Conservation (phyloP, 176 grass and related monocot genomes). For the Oryza glumipatula region DNA sequence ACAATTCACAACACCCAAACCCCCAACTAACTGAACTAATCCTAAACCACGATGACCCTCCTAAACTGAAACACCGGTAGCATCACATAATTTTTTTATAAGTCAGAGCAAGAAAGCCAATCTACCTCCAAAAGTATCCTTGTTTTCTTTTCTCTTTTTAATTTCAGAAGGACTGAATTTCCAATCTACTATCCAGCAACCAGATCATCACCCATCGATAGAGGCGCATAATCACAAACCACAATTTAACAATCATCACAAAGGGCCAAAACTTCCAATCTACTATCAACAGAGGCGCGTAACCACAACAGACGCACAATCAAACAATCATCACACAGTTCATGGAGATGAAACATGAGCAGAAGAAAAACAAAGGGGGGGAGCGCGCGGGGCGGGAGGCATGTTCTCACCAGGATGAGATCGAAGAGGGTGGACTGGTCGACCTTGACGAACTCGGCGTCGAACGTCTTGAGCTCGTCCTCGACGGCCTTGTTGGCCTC, state of each 20-base stretch:
- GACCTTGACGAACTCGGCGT: constrained; percentile 62
- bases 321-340: background rate
- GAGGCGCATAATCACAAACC: no score
- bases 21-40: background rate
- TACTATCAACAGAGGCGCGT: background rate
- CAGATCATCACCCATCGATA: no score
- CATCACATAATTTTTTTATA: background rate
- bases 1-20: background rate
- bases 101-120: background rate
- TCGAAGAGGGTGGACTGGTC: constrained; percentile 59
- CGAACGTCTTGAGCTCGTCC: constrained; percentile 47
- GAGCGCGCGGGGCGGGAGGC: no score
- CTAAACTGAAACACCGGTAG: background rate
- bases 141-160: background rate
- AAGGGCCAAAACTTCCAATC: background rate
- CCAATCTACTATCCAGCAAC: background rate
- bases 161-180: background rate
- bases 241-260: no score
- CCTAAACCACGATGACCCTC: background rate
- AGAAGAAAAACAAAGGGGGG: no score
- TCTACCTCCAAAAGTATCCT: no score
- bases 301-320: background rate
- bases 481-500: background rate
- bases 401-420: constrained; percentile 51
- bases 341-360: background rate